Base-by-base conservation (phyloP, 306 rosid species). In the Carpinus fangiana region DNA sequence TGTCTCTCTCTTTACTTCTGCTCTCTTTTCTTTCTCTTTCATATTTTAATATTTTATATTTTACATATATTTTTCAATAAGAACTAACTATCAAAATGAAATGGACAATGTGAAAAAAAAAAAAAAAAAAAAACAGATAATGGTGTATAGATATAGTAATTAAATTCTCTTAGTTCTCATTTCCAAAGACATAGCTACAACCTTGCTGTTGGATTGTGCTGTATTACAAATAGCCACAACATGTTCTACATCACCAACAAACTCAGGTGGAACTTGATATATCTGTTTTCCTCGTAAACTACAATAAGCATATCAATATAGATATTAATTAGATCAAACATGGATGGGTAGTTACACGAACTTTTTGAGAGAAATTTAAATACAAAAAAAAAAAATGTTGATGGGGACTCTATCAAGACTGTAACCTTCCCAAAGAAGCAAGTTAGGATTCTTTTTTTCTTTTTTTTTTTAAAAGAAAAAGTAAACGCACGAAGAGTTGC, bases 211-310 rank as follows among this genome's bases (percentile, higher is more conserved):
- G 18, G 88, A 78, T 69, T 89, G 83, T 67, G 89, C 75, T 80
- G 88, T 75, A 86, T 81, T 80, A 85, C 85, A 81, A 78, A 95
- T 76, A 82, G 90, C 98, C 91, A 95, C 82, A 80, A 95, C 94
- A 79, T 86, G 84, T 68, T 89, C 96, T 67, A 85, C 90, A 84
- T 88, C 88, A 78, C 97, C 96, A 77, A 93, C 90, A 80, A 72
- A 59, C 73, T 93, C 96, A 11, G 93, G 90, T 20, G 85, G 90
- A 83, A 93, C 93, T 81, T 88, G 90, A 82, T 76, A 87, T 70
- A 87, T 85, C 56, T 90, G 94, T 79, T 90, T 95, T 81, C 99
- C 94, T 21, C 95, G 90, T 80, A 95, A 76, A 88, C 99, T 95
- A 78, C 70, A 75, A 79, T 78, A 83, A 80, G 78, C 73, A 83